Percentiles rank a stretch among this genome's conserved stretches.
These are phyloP conservation scores for Chrysoporthe puriensis DNA, from an alignment of 2,329 filamentous ascomycete genomes.

Conservation along the genomic window DNA sequence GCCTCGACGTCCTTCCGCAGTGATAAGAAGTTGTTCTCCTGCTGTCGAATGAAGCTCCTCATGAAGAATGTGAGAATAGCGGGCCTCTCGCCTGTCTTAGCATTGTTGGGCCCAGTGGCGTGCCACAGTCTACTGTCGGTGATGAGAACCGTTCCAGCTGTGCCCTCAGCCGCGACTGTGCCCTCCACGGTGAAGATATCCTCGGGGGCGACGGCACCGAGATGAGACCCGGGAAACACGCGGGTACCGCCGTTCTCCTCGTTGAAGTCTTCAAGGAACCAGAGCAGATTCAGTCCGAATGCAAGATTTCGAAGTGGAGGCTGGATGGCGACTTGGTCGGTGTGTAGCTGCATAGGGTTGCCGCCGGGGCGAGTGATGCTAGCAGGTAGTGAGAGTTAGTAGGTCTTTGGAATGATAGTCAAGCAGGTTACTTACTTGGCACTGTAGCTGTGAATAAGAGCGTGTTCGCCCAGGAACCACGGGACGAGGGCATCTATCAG, in stretches of 20 bases:
- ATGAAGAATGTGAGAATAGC: constrained; percentile 39
- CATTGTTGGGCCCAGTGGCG: constrained; percentile 35
- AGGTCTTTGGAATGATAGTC: neutral
- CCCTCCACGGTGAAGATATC: constrained; percentile 33
- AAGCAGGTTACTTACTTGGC: constrained; percentile 34
- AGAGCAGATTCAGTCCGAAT: constrained; percentile 35
- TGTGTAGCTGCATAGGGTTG: constrained; percentile 36
- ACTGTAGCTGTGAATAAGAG: constrained; percentile 35
- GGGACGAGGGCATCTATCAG: constrained; percentile 35
- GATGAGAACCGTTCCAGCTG: constrained; percentile 35
- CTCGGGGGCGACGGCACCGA: constrained; percentile 31
- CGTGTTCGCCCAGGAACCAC: constrained; percentile 37
- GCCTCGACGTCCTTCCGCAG: constrained; percentile 36
- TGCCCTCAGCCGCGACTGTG: constrained; percentile 33
- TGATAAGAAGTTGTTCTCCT: constrained; percentile 38
- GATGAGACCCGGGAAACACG: constrained; percentile 35
- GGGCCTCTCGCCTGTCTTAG: constrained; percentile 31
- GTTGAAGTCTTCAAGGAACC: constrained; percentile 38
- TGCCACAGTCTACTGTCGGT: constrained; percentile 38
- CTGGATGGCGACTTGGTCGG: constrained; percentile 35
- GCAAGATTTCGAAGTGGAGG: constrained; percentile 34
- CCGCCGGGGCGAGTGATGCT: constrained; percentile 35
- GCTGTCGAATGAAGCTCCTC: constrained; percentile 37
- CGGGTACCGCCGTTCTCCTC: constrained; percentile 38
- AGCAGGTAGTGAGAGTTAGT: neutral